These are phyloP conservation scores for Aspergillus coremiiformis DNA, from an alignment of 495 filamentous ascomycete species.

Conservation along the genomic window DNA sequence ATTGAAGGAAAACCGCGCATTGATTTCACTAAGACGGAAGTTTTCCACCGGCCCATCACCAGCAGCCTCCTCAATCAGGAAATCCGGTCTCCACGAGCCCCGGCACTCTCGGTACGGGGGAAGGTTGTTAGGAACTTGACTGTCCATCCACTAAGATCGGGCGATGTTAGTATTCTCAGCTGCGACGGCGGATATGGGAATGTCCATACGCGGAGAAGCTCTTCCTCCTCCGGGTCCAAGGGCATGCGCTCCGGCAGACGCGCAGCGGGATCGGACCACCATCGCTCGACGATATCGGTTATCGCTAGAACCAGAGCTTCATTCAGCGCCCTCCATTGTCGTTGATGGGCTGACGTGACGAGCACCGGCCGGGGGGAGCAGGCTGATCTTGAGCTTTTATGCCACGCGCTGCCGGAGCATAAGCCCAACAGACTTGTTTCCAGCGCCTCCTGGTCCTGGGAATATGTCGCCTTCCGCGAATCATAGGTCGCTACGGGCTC, in stretches of 20 bases:
- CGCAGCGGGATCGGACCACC: constrained; percentile 32
- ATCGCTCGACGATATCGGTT: constrained; percentile 32
- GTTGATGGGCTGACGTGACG: constrained; percentile 6
- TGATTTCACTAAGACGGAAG: constrained; percentile 39
- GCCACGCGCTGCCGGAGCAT: neutral
- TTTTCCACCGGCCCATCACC: constrained; percentile 5
- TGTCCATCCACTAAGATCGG: constrained; percentile 12
- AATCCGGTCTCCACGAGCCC: constrained; percentile 40
- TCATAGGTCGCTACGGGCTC: neutral
- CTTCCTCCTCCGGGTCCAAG: constrained; percentile 27
- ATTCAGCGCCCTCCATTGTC: constrained; percentile 18
- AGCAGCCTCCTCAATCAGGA: constrained; percentile 25
- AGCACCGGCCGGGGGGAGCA: constrained; percentile 16
- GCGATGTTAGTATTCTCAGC: neutral
- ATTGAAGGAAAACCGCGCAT: constrained; percentile 39
- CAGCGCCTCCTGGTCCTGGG: neutral
- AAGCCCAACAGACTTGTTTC: neutral
- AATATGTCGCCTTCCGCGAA: neutral
- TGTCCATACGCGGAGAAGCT: constrained; percentile 17
- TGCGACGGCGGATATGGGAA: neutral
- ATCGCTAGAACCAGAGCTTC: constrained; percentile 26
- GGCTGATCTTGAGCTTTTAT: neutral
- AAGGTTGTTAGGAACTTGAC: neutral
- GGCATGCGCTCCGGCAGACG: constrained; percentile 34
- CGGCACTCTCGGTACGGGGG: constrained; percentile 7